Conservation (phyloP, 148 eudicot species). For the Fallopia convolvulus region DNA sequence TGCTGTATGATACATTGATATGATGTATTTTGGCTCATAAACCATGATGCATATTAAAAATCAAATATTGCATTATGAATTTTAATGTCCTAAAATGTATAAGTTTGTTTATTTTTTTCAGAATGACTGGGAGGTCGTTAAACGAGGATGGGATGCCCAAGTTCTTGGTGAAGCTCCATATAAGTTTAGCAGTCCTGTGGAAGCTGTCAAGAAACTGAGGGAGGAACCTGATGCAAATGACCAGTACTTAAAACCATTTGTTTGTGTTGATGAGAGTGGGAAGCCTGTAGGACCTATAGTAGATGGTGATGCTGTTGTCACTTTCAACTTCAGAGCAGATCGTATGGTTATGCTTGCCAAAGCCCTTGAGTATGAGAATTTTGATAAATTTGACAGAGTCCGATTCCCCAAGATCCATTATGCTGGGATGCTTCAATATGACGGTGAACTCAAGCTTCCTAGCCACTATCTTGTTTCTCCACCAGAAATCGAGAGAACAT, state of each 20-base stretch:
- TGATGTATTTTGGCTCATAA: too few species aligned
- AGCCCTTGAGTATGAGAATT: constrained; percentile 75
- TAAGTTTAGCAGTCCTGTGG: constrained; percentile 61
- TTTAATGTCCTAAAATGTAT: too few species aligned
- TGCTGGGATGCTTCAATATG: constrained; percentile 95
- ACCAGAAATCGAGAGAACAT: constrained; percentile 82
- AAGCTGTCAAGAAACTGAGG: constrained; percentile 81
- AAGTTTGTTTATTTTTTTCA: constrained; percentile 15
- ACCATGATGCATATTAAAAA: too few species aligned
- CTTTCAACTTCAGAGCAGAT: constrained; percentile 83
- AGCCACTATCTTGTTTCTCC: constrained; percentile 71
- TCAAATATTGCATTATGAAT: too few species aligned
- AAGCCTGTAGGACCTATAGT: constrained; percentile 88
- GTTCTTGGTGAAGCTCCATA: constrained; percentile 97
- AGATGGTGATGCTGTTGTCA: constrained; percentile 95
- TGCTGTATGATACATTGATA: too few species aligned
- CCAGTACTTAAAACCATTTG: constrained; percentile 86
- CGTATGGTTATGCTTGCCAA: constrained; percentile 95
- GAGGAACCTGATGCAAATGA: constrained; percentile 51
- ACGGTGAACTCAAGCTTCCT: constrained; percentile 91
- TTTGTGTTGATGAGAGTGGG: constrained; percentile 66
- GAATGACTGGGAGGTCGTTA: constrained; percentile 94
- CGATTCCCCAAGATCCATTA: constrained; percentile 70
- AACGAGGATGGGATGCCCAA: constrained; percentile 98
- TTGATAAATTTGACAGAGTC: constrained; percentile 79